Evolutionary conservation across 1,284 basidiomycete genomes (phyloP).

Genomic region (Boletus hoseneyae): DNA sequence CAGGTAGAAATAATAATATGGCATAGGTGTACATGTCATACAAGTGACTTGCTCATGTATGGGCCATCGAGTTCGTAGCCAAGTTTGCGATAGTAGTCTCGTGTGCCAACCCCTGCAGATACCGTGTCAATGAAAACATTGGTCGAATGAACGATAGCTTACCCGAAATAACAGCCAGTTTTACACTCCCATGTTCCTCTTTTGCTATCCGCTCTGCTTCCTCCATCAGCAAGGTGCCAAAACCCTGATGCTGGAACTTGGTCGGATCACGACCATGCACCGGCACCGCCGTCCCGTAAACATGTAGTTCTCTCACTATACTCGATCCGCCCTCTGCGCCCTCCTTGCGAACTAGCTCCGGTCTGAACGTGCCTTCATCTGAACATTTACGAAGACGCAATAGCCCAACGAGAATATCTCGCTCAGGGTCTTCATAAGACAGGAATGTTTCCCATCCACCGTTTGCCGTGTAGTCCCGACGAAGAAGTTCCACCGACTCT

Average conservation of each 20-base stretch:
- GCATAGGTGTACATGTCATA: slow-evolving; percentile 28
- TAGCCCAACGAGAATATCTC: slow-evolving; percentile 94
- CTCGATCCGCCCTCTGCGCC: slow-evolving; percentile 79
- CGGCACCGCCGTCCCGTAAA: slow-evolving; percentile 98
- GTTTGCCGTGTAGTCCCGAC: slow-evolving; percentile 96
- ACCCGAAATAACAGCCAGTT: slow-evolving; percentile 96
- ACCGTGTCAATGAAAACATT: slow-evolving; percentile 1
- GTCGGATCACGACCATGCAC: slow-evolving; percentile 97
- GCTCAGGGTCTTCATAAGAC: slow-evolving; percentile 97
- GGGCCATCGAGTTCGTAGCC: slow-evolving; percentile 96
- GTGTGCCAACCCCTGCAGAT: slow-evolving; percentile 78
- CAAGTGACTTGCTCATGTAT: slow-evolving; percentile 88
- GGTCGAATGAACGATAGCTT: slow-evolving; percentile 21
- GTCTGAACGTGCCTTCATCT: slow-evolving; percentile 93
- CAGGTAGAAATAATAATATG: slow-evolving; percentile 8
- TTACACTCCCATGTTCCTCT: slow-evolving; percentile 94
- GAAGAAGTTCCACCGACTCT: slow-evolving; percentile 94
- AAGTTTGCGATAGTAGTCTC: slow-evolving; percentile 91
- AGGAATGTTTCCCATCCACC: slow-evolving; percentile 99
- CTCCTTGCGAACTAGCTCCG: slow-evolving; percentile 78
- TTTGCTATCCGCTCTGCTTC: slow-evolving; percentile 98
- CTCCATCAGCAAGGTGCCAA: slow-evolving; percentile 98
- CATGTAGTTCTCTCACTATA: slow-evolving; percentile 95
- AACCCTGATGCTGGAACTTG: slow-evolving; percentile 97
- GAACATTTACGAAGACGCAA: slow-evolving; percentile 93